Conservation (phyloP, 257 asterid species). For the Ophiorrhiza pumila region DNA sequence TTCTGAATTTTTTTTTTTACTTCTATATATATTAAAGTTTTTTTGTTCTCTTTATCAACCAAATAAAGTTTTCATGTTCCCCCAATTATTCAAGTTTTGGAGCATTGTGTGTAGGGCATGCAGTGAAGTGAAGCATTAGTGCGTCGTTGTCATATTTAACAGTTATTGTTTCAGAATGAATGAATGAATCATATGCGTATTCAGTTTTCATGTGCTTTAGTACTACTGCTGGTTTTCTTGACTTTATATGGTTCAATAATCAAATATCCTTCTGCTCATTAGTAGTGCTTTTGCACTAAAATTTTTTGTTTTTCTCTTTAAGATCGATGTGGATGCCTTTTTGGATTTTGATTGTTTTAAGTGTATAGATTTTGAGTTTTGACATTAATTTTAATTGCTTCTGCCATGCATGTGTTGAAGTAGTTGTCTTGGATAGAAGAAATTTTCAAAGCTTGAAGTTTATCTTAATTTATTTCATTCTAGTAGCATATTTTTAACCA, state of each 20-base stretch:
- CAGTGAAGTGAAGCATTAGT: not conserved
- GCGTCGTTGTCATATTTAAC: not conserved
- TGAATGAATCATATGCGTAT: not conserved
- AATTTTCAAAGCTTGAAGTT: no score
- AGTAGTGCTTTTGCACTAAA: not conserved
- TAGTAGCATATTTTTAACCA: no score
- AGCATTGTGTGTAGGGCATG: not conserved
- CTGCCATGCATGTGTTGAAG: no score
- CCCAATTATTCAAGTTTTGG: not conserved
- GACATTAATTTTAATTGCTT: no score
- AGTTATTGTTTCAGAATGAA: not conserved
- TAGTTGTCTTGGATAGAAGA: no score
- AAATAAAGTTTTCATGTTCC: not conserved
- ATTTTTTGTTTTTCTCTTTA: not conserved
- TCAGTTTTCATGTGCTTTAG: not conserved
- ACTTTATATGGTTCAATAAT: not conserved
- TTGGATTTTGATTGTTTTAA: no score
- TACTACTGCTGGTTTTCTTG: not conserved
- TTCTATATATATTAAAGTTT: not conserved
- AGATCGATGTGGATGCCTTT: no score
- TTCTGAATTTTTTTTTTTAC: no score
- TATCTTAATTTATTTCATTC: no score
- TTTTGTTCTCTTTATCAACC: not conserved
- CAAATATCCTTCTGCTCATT: no score
- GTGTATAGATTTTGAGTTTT: not conserved